Evolutionary conservation across 768 basidiomycete species (phyloP).

Genomic region (Leccinum fibrillosum): DNA sequence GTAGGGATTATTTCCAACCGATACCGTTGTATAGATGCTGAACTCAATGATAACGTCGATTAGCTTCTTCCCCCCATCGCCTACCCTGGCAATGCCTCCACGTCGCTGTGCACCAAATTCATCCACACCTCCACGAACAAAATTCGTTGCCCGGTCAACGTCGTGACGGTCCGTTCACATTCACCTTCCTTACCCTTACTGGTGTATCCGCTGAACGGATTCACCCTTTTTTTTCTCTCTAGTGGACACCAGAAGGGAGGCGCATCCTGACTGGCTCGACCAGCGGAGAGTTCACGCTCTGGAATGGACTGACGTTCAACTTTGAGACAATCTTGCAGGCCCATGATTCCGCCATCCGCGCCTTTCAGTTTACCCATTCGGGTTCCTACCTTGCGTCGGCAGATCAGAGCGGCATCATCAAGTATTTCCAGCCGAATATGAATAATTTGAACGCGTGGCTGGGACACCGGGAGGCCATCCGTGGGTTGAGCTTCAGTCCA

Average conservation of each 20-base stretch:
- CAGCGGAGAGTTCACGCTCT: slow-evolving; percentile 96
- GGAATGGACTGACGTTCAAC: slow-evolving; percentile 99
- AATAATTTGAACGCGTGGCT: slow-evolving; percentile 95
- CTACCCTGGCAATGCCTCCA: slow-evolving; percentile 87
- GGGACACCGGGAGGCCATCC: slow-evolving; percentile 91
- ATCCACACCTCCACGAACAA: slow-evolving; percentile 99
- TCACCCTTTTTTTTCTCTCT: slow-evolving; percentile 1
- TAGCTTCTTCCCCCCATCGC: slow-evolving; percentile 94
- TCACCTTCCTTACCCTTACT: not conserved
- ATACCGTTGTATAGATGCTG: slow-evolving; percentile 18
- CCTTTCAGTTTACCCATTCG: slow-evolving; percentile 86
- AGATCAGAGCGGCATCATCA: slow-evolving; percentile 92
- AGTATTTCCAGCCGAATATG: slow-evolving; percentile 99
- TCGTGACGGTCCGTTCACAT: slow-evolving; percentile 73
- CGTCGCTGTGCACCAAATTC: slow-evolving; percentile 94
- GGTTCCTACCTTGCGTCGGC: slow-evolving; percentile 92
- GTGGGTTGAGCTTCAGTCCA: slow-evolving; percentile 89
- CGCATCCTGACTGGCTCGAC: slow-evolving; percentile 93
- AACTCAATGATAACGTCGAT: slow-evolving; percentile 23
- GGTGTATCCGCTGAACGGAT: not conserved
- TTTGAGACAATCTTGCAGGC: slow-evolving; percentile 99
- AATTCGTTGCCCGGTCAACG: slow-evolving; percentile 94
- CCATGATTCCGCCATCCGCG: slow-evolving; percentile 91
- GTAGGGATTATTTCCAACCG: slow-evolving; percentile 44
- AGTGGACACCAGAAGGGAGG: slow-evolving; percentile 97